These are phyloP conservation scores for Lactifluus subvellereus DNA, from an alignment of 768 basidiomycete species.

Conservation along the genomic window DNA sequence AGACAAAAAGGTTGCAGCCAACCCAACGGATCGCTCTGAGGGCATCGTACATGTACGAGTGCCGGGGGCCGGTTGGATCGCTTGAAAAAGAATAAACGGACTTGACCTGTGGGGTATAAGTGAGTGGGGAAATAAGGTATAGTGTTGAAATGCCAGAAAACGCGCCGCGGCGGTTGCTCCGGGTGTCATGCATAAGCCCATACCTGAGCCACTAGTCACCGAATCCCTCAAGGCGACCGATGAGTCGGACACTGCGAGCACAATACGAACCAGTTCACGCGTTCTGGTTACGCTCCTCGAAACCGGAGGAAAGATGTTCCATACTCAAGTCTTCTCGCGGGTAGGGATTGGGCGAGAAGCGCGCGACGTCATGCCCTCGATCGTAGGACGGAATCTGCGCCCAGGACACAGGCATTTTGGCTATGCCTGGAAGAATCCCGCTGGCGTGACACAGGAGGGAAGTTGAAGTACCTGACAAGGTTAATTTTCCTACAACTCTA, in stretches of 20 bases:
- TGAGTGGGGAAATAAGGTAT: neutral
- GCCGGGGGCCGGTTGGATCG: neutral
- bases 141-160: neutral
- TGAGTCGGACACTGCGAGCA: neutral
- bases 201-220: neutral
- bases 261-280: neutral
- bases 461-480: neutral
- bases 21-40: neutral
- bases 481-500: neutral
- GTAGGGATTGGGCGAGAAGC: neutral
- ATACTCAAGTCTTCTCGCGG: neutral
- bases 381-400: neutral
- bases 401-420: neutral
- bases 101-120: neutral
- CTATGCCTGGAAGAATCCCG: neutral
- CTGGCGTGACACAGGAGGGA: neutral
- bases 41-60: neutral
- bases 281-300: neutral
- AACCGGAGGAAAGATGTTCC: neutral
- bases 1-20: neutral
- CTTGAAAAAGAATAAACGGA: neutral
- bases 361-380: neutral
- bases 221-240: neutral
- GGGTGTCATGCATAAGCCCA: neutral
- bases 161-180: neutral